These are phyloP conservation scores for Pyrenochaeta sp. DNA, from an alignment of 2,329 filamentous ascomycete genomes.

Conservation along the genomic window DNA sequence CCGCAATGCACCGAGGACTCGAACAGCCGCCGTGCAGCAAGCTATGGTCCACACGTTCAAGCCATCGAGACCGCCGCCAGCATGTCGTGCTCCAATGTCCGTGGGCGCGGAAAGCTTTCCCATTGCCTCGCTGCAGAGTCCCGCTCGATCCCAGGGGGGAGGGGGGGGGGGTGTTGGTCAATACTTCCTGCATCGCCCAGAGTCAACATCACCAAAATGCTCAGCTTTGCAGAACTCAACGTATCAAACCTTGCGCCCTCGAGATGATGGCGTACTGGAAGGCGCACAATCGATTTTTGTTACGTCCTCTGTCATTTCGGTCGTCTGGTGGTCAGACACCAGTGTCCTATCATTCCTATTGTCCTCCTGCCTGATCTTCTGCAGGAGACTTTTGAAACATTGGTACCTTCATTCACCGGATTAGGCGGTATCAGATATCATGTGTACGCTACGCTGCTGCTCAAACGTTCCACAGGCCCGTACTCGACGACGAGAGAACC, in stretches of 20 bases:
- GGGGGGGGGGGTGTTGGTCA: too few species aligned
- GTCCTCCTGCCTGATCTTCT: not conserved
- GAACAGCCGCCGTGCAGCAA: conserved; percentile 21
- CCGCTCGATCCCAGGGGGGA: conserved; percentile 21
- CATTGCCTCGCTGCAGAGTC: conserved; percentile 19
- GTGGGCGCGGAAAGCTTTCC: conserved; percentile 17
- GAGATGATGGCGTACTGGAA: conserved; percentile 7
- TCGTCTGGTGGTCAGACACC: not conserved
- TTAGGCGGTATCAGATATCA: conserved; percentile 10
- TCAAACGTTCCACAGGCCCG: conserved; percentile 13
- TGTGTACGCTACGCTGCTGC: conserved; percentile 3
- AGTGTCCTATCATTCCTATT: not conserved
- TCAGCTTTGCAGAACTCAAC: conserved; percentile 2
- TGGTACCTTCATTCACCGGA: not conserved
- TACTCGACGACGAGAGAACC: conserved; percentile 4
- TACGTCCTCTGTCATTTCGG: not conserved
- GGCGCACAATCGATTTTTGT: conserved; percentile 5
- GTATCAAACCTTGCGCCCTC: conserved; percentile 1
- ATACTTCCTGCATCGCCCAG: conserved; percentile 25
- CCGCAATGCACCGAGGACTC: conserved; percentile 6
- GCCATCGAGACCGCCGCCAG: conserved; percentile 13
- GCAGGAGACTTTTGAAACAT: not conserved
- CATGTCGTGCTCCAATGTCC: conserved; percentile 15
- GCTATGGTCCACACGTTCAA: conserved; percentile 11
- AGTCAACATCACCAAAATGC: conserved; percentile 1